phyloP scores from a whole-genome alignment of 208 protist species.

The Trypanosoma scelopori region DNA sequence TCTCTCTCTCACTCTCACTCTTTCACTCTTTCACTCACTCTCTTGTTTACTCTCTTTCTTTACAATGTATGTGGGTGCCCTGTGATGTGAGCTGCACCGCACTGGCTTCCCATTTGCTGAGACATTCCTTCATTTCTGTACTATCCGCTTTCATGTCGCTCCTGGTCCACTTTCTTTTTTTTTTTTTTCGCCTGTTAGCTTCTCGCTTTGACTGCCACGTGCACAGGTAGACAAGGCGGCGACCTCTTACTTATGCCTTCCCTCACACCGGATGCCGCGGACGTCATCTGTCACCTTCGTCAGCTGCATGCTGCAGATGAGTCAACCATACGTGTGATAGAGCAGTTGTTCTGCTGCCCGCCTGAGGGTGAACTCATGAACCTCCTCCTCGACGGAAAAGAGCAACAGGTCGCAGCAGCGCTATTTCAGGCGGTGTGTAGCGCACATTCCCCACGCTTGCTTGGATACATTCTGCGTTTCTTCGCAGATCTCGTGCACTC shows the following conservation, averaged over 20 bases:
- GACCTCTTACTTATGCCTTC: slow-evolving; percentile 41
- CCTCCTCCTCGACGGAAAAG: slow-evolving; percentile 53
- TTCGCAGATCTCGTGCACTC: slow-evolving; percentile 69
- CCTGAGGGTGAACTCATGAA: slow-evolving; percentile 52
- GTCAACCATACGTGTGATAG: slow-evolving; percentile 49
- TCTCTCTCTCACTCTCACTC: too few relatives aligned
- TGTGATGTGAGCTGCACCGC: neutral
- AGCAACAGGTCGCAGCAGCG: slow-evolving; percentile 51
- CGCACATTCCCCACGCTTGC: slow-evolving; percentile 43
- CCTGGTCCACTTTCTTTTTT: neutral
- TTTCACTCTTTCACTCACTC: too few relatives aligned
- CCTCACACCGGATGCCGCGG: slow-evolving; percentile 62
- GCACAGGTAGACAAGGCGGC: neutral
- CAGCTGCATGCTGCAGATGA: slow-evolving; percentile 71
- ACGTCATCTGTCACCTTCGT: slow-evolving; percentile 63
- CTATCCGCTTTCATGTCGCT: neutral
- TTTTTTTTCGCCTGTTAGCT: neutral
- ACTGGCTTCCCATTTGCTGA: neutral
- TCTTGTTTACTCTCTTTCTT: too few relatives aligned
- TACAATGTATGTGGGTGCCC: too few relatives aligned
- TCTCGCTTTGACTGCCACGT: neutral
- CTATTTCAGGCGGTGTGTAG: slow-evolving; percentile 53
- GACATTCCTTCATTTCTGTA: too few relatives aligned
- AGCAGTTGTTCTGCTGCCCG: slow-evolving; percentile 79
- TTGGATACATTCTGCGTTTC: slow-evolving; percentile 78